A percentile compares a stretch with the other conserved stretches of the same genome.
phyloP scores from a whole-genome alignment of 192 early-diverging fungal species.

The Entomortierella chlamydospora region DNA sequence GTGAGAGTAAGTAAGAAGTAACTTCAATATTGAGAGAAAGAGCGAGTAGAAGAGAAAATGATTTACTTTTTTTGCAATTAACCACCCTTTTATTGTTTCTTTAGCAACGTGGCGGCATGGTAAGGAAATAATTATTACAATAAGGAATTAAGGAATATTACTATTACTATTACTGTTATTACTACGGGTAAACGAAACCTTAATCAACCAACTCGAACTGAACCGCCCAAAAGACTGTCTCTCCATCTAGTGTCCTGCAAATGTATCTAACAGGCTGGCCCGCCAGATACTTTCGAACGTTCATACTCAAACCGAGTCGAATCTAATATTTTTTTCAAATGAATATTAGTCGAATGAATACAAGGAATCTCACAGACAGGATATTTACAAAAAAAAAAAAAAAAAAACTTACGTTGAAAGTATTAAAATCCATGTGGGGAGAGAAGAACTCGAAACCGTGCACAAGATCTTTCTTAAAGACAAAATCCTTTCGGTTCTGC shows the following conservation, averaged over 20 bases:
- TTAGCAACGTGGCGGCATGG: too few species aligned
- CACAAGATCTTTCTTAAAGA: slow-evolving; percentile 41
- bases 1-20: too few species aligned
- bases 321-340: slow-evolving; percentile 8
- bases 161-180: neutral
- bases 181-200: neutral
- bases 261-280: slow-evolving; percentile 49
- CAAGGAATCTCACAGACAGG: neutral
- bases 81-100: too few species aligned
- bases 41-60: too few species aligned
- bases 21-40: too few species aligned
- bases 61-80: too few species aligned
- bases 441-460: slow-evolving; percentile 56
- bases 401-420: slow-evolving; percentile 19
- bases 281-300: slow-evolving; percentile 43
- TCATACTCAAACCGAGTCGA: slow-evolving; percentile 40
- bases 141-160: neutral
- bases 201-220: slow-evolving; percentile 48
- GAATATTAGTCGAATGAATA: neutral
- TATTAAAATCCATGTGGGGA: slow-evolving; percentile 57
- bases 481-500: slow-evolving; percentile 36
- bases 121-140: neutral
- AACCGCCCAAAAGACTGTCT: slow-evolving; percentile 48
- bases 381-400: neutral
- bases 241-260: slow-evolving; percentile 46